Evolutionary conservation across 495 filamentous ascomycete genomes (phyloP).

Genomic region (Xylaria palmicola): DNA sequence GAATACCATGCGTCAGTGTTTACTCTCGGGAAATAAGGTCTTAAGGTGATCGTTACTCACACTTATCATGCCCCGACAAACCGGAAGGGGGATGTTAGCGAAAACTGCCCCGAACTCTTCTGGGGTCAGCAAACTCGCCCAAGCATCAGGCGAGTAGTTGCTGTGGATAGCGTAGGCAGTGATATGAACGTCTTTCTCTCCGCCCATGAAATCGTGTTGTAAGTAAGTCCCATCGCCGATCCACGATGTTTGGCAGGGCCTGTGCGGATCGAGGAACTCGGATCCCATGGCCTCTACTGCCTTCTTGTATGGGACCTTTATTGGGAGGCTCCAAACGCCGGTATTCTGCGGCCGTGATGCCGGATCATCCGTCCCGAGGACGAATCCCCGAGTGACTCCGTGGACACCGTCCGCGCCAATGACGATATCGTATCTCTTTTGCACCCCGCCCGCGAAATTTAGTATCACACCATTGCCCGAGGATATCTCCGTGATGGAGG

Average conservation of each 20-base stretch:
- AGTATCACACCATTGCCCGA: conserved; percentile 19
- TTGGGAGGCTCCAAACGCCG: conserved; percentile 24
- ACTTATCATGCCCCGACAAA: conserved; percentile 24
- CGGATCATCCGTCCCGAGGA: conserved; percentile 21
- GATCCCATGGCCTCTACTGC: conserved; percentile 26
- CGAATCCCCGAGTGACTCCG: conserved; percentile 23
- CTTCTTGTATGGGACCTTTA: conserved; percentile 23
- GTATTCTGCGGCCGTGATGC: conserved; percentile 17
- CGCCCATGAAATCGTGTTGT: conserved; percentile 21
- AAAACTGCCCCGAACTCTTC: conserved; percentile 30
- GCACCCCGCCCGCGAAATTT: conserved; percentile 23
- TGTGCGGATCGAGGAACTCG: conserved; percentile 20
- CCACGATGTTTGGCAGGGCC: conserved; percentile 20
- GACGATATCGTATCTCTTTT: conserved; percentile 27
- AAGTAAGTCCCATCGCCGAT: conserved; percentile 24
- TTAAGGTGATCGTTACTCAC: conserved; percentile 13
- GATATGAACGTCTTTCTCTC: conserved; percentile 25
- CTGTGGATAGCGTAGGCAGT: conserved; percentile 16
- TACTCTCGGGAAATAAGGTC: neutral
- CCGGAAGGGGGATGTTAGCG: conserved; percentile 16
- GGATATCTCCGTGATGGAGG: conserved; percentile 20
- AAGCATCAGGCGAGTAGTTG: conserved; percentile 6
- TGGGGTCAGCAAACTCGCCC: conserved; percentile 29
- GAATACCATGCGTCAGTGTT: neutral
- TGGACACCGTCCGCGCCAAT: conserved; percentile 28